Conservation (phyloP, 805 yeast species). For the Saccharomycopsis oosterbeekiorum region DNA sequence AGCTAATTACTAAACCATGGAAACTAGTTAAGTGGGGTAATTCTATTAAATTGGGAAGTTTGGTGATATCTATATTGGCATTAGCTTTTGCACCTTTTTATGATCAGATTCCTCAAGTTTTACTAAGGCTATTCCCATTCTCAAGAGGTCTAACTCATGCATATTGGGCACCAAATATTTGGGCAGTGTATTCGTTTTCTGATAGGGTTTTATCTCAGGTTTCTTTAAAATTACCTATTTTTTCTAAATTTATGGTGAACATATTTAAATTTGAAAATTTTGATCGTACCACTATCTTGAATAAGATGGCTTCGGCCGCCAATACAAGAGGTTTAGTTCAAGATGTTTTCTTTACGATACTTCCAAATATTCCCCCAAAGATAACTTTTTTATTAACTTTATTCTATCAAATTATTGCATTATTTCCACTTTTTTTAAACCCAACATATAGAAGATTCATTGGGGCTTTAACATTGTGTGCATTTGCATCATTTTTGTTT, state of each 20-base stretch:
- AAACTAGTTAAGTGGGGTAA: slow-evolving; percentile 43
- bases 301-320: neutral
- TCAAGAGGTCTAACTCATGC: slow-evolving; percentile 95
- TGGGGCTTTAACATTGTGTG: slow-evolving; percentile 82
- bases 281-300: slow-evolving; percentile 2
- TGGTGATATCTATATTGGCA: slow-evolving; percentile 51
- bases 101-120: slow-evolving; percentile 51
- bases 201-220: slow-evolving; percentile 54
- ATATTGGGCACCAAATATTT: slow-evolving; percentile 97
- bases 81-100: slow-evolving; percentile 75
- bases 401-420: slow-evolving; percentile 74
- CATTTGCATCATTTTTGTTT: slow-evolving; percentile 80
- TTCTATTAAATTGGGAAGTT: slow-evolving; percentile 49
- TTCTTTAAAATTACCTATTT: slow-evolving; percentile 30
- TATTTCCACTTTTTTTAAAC: slow-evolving; percentile 57
- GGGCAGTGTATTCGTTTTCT: slow-evolving; percentile 85
- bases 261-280: slow-evolving; percentile 16
- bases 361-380: slow-evolving; percentile 74
- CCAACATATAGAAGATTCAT: slow-evolving; percentile 74
- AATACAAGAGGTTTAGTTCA: slow-evolving; percentile 72
- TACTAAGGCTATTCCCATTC: slow-evolving; percentile 78
- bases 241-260: slow-evolving; percentile 33
- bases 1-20: neutral
- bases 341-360: slow-evolving; percentile 69
- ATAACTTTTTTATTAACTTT: slow-evolving; percentile 70